phyloP scores from a whole-genome alignment of 495 filamentous ascomycete genomes.

The Neurospora sublineolata region DNA sequence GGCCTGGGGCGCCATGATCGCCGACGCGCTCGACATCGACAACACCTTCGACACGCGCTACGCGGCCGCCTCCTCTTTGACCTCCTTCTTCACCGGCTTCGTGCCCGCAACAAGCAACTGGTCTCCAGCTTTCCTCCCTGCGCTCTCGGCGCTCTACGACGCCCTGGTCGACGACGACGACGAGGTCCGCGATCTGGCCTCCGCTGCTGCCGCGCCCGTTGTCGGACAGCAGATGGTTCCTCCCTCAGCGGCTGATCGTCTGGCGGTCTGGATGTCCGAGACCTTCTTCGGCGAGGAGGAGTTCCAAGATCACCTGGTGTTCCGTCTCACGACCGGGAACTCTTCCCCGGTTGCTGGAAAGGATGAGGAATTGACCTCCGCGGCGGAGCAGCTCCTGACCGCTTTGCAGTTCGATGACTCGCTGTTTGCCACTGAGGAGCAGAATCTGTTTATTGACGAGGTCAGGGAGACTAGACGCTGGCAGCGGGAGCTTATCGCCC shows the following conservation, averaged over 20 bases:
- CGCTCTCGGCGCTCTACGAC: conserved; percentile 39
- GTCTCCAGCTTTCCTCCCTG: conserved; percentile 28
- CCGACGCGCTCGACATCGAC: conserved; percentile 28
- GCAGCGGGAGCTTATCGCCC: conserved; percentile 27
- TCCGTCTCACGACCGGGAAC: conserved; percentile 19
- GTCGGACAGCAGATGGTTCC: conserved; percentile 26
- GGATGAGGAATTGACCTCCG: conserved; percentile 21
- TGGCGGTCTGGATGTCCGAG: conserved; percentile 25
- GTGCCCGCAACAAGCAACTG: neutral
- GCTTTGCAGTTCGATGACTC: conserved; percentile 52
- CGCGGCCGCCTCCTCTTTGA: conserved; percentile 38
- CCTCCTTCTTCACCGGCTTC: conserved; percentile 18
- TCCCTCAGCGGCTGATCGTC: conserved; percentile 25
- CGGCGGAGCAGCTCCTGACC: conserved; percentile 35
- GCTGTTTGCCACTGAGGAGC: conserved; percentile 79
- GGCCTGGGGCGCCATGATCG: conserved; percentile 35
- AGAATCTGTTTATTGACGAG: conserved; percentile 80
- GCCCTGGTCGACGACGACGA: conserved; percentile 81
- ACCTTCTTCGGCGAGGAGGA: conserved; percentile 14
- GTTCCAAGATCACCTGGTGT: conserved; percentile 23
- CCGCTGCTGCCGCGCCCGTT: conserved; percentile 32
- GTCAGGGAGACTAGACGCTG: conserved; percentile 58
- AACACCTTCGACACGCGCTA: conserved; percentile 52
- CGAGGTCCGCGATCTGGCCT: conserved; percentile 60
- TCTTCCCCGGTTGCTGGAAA: neutral